Conservation (phyloP, 2,329 filamentous ascomycete genomes). For the Fusarium azukiicola region DNA sequence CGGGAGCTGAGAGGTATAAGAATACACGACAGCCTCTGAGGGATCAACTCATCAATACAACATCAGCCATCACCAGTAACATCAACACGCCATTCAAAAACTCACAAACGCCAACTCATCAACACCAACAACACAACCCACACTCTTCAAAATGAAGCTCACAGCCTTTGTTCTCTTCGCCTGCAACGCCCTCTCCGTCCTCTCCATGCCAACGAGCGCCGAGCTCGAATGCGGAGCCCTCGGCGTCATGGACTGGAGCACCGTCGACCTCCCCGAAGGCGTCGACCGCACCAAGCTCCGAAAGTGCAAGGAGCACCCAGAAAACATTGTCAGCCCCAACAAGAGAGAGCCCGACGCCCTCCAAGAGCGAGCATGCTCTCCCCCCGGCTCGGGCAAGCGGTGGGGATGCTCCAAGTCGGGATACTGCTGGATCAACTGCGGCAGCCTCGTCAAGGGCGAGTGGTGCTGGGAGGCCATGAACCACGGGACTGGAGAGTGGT, state of each 20-base stretch:
- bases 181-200: not conserved
- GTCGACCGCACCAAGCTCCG: slow-evolving; percentile 18
- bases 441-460: not conserved
- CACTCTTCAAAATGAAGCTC: slow-evolving; percentile 16
- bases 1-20: slow-evolving; percentile 7
- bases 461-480: slow-evolving; percentile 26
- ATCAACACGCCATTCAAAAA: not conserved
- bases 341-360: not conserved
- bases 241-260: slow-evolving; percentile 29
- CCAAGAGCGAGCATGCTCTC: not conserved
- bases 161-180: not conserved
- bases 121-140: not conserved
- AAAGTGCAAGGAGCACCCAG: slow-evolving; percentile 25
- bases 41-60: not conserved
- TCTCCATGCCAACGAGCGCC: not conserved
- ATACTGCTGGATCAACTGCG: slow-evolving; percentile 22
- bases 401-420: slow-evolving; percentile 2
- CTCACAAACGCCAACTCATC: not conserved
- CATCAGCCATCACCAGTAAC: too few relatives aligned
- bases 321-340: not conserved
- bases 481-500: slow-evolving; percentile 12
- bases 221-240: slow-evolving; percentile 19
- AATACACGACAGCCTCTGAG: not conserved
- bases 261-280: slow-evolving; percentile 7
- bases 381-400: not conserved